Conservation (phyloP, 75 land plant genomes). For the Ceratopteris richardii region DNA sequence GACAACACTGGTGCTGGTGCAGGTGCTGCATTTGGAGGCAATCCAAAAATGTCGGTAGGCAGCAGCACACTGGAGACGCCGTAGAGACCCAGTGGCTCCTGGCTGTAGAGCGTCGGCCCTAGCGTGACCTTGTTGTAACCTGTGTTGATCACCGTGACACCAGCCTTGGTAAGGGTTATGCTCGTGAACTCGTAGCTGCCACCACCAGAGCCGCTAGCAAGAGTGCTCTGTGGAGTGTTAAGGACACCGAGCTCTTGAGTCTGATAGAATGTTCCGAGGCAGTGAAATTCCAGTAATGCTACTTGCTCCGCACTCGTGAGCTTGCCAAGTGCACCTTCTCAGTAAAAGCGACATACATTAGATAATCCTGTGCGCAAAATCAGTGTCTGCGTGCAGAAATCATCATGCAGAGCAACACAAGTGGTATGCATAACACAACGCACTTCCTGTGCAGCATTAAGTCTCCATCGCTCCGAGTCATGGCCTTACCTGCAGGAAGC, state of each 20-base stretch:
- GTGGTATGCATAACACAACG: no score
- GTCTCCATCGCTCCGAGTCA: no score
- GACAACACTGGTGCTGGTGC: background rate
- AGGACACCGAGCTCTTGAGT: slow-evolving; percentile 2
- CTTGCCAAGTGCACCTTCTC: background rate
- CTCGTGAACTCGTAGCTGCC: background rate
- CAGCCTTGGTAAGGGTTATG: slow-evolving; percentile 1
- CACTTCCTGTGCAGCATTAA: no score
- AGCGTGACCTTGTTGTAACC: slow-evolving; percentile 11
- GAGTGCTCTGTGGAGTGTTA: background rate
- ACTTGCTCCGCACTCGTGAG: slow-evolving; percentile 9
- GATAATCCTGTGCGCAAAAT: no score
- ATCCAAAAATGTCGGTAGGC: slow-evolving; percentile 21
- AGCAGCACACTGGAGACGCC: slow-evolving; percentile 15
- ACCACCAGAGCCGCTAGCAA: slow-evolving; percentile 2
- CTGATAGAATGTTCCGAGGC: slow-evolving; percentile 8
- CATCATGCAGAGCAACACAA: no score
- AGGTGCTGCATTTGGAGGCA: background rate
- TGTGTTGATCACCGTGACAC: background rate
- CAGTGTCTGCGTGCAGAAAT: no score
- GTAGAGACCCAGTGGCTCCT: slow-evolving; percentile 18
- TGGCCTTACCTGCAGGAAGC: slow-evolving; percentile 9
- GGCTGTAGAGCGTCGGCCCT: slow-evolving; percentile 3
- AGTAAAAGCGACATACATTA: no score
- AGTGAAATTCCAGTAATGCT: slow-evolving; percentile 20